A percentile compares a stretch with the other conserved stretches of the same genome.
Conservation (phyloP, 2,329 filamentous ascomycete species). For the Neophaeococcomyces mojaviensis region DNA sequence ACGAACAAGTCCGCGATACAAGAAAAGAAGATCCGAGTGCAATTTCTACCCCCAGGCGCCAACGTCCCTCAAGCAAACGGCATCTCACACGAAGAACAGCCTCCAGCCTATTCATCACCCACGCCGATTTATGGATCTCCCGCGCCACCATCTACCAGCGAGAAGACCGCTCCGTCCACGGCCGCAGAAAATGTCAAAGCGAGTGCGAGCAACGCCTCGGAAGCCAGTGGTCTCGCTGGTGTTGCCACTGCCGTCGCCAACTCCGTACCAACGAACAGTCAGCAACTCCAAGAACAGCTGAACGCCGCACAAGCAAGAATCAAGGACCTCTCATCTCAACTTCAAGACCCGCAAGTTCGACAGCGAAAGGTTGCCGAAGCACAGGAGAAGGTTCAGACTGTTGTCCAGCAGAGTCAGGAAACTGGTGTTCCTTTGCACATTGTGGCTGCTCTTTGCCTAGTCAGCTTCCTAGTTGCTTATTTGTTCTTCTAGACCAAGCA, state of each 20-base stretch:
- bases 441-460: conserved; percentile 72
- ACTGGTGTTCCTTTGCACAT: conserved; percentile 76
- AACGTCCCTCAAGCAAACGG: conserved; percentile 24
- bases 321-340: conserved; percentile 56
- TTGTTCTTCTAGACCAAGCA: conserved; percentile 68
- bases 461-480: conserved; percentile 91
- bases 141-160: conserved; percentile 36
- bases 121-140: conserved; percentile 46
- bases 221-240: conserved; percentile 32
- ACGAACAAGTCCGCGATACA: conserved; percentile 69
- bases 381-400: conserved; percentile 47
- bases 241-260: conserved; percentile 45
- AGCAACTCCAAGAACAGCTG: conserved; percentile 66
- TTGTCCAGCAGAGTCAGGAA: conserved; percentile 49
- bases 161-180: conserved; percentile 14
- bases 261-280: conserved; percentile 40
- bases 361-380: conserved; percentile 63
- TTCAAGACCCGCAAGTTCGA: conserved; percentile 62
- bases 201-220: conserved; percentile 20
- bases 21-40: conserved; percentile 93
- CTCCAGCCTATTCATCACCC: conserved; percentile 50
- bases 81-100: conserved; percentile 36
- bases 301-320: conserved; percentile 69
- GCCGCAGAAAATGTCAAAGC: conserved; percentile 22
- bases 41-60: conserved; percentile 64